Conservation (phyloP, 2,329 filamentous ascomycete genomes). For the Phyllachora maydis region DNA sequence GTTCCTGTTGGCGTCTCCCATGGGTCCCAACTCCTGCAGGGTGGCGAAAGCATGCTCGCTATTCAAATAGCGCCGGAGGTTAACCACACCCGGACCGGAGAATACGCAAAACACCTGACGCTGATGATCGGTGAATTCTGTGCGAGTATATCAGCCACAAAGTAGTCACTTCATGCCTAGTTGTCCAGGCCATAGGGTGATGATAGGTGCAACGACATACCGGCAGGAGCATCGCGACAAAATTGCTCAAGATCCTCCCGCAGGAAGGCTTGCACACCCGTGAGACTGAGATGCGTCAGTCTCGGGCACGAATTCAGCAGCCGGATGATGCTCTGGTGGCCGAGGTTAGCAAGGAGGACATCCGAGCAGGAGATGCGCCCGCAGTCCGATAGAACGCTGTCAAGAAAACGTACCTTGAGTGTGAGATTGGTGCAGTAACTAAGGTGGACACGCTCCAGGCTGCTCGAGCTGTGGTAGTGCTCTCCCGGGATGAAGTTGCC, state of each 20-base stretch:
- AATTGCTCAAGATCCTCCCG: slow-evolving; percentile 67
- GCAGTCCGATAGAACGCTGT: too few relatives aligned
- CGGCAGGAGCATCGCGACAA: slow-evolving; percentile 65
- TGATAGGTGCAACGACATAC: too few relatives aligned
- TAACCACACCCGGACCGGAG: slow-evolving; percentile 63
- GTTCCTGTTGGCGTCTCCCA: neutral
- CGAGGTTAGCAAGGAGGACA: slow-evolving; percentile 8
- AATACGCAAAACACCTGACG: slow-evolving; percentile 95
- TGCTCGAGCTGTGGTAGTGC: slow-evolving; percentile 35
- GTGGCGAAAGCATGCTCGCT: slow-evolving; percentile 23
- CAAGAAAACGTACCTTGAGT: slow-evolving; percentile 51
- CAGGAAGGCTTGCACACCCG: slow-evolving; percentile 80
- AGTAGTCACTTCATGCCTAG: too few relatives aligned
- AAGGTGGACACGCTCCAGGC: slow-evolving; percentile 81
- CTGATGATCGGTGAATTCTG: slow-evolving; percentile 90
- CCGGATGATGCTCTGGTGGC: slow-evolving; percentile 60
- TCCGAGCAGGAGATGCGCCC: neutral
- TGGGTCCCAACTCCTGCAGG: slow-evolving; percentile 15
- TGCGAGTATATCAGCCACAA: slow-evolving; percentile 7
- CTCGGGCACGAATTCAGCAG: slow-evolving; percentile 81
- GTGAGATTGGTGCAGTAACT: slow-evolving; percentile 85
- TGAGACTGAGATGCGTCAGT: slow-evolving; percentile 84
- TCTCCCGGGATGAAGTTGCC: slow-evolving; percentile 19
- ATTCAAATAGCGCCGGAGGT: slow-evolving; percentile 63
- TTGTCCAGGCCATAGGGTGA: too few relatives aligned